Conservation (phyloP, 1,284 basidiomycete genomes). For the Waitea zeae region DNA sequence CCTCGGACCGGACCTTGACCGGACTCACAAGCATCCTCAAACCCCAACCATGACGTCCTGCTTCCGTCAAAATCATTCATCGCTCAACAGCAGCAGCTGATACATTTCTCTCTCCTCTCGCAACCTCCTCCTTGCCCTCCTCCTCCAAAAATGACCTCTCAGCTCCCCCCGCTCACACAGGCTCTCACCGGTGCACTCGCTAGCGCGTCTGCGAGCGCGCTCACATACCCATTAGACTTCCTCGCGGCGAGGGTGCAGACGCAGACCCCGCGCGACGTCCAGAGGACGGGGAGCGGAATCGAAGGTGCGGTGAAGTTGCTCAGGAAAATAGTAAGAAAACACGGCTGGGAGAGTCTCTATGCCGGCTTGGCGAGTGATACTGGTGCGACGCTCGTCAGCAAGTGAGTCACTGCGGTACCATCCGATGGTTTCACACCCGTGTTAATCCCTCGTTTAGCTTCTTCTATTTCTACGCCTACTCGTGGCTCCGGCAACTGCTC, state of each 20-base stretch:
- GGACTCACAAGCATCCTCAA: no score
- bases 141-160: no score
- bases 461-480: constrained; percentile 19
- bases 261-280: no score
- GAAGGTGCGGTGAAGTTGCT: constrained; percentile 19
- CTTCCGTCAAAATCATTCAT: no score
- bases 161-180: constrained; percentile 35
- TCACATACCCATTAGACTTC: constrained; percentile 36
- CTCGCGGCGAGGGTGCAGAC: constrained; percentile 25
- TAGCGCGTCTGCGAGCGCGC: constrained; percentile 29
- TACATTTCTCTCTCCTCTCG: no score
- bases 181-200: constrained; percentile 37
- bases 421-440: constrained; percentile 1
- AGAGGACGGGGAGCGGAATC: constrained; percentile 17
- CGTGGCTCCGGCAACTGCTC: constrained; percentile 13
- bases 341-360: constrained; percentile 27
- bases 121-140: no score
- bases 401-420: constrained; percentile 23
- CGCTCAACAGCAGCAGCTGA: no score
- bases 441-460: constrained; percentile 16
- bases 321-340: constrained; percentile 16
- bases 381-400: constrained; percentile 31
- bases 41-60: no score
- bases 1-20: no score
- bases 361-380: constrained; percentile 32